phyloP scores from a whole-genome alignment of 768 basidiomycete species.

The Porpolomopsis calyptriformis region DNA sequence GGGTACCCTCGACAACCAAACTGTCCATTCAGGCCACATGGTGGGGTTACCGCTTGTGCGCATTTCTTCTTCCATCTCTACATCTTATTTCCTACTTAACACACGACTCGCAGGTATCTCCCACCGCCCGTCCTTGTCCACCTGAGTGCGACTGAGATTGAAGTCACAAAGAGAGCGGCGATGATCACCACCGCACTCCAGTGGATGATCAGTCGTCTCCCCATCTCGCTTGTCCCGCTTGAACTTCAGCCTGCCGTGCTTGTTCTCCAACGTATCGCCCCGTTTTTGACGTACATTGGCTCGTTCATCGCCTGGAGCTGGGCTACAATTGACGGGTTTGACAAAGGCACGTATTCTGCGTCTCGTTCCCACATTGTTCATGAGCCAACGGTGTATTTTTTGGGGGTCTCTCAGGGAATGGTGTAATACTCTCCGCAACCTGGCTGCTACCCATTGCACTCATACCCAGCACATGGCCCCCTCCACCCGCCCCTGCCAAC shows the following conservation, averaged over 20 bases:
- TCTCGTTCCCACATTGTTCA: conserved; percentile 8
- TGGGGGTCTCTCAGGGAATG: conserved; percentile 39
- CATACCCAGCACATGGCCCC: conserved; percentile 67
- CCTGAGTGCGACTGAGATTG: conserved; percentile 51
- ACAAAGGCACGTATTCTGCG: conserved; percentile 40
- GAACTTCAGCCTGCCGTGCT: conserved; percentile 46
- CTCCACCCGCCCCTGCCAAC: conserved; percentile 8
- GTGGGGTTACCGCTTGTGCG: conserved; percentile 66
- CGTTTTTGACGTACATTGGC: conserved; percentile 61
- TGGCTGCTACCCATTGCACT: conserved; percentile 73
- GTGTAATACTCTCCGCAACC: conserved; percentile 73
- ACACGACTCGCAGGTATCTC: conserved; percentile 57
- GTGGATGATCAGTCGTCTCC: conserved; percentile 60
- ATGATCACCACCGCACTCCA: conserved; percentile 65
- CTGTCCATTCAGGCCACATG: conserved; percentile 67
- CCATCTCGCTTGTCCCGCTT: conserved; percentile 46
- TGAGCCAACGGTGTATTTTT: conserved; percentile 4
- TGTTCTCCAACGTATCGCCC: conserved; percentile 52
- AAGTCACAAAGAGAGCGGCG: conserved; percentile 63
- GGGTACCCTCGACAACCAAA: conserved; percentile 67
- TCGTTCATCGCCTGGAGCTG: conserved; percentile 75
- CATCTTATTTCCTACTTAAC: conserved; percentile 27
- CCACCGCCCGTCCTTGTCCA: conserved; percentile 64
- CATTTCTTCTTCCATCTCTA: neutral
- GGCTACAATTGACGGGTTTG: conserved; percentile 53